phyloP scores from a whole-genome alignment of 1,284 basidiomycete species.

The Malassezia brasiliensis region DNA sequence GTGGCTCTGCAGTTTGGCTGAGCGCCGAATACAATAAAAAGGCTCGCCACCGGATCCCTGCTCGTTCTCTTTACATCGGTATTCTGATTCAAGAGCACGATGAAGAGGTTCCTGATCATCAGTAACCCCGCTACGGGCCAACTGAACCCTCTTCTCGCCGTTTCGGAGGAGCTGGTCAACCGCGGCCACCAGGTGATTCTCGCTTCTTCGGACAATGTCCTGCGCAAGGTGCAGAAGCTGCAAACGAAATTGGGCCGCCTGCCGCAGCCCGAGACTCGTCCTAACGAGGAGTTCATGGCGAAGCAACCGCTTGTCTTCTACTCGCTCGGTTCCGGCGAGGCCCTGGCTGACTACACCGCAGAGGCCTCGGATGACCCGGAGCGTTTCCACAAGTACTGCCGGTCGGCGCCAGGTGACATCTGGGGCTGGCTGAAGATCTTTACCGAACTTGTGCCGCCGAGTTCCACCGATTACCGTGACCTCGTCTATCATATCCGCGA shows the following conservation, averaged over 20 bases:
- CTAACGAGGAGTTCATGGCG: background rate
- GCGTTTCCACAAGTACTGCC: slow-evolving; percentile 14
- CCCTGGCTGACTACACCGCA: slow-evolving; percentile 21
- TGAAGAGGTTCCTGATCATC: slow-evolving; percentile 19
- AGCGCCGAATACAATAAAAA: background rate
- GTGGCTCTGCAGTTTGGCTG: no score
- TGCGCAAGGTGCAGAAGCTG: slow-evolving; percentile 7
- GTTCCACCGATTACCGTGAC: slow-evolving; percentile 17
- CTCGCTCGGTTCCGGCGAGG: slow-evolving; percentile 14
- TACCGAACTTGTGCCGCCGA: slow-evolving; percentile 16
- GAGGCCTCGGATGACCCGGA: slow-evolving; percentile 12
- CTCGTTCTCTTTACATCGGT: no score
- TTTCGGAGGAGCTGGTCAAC: slow-evolving; percentile 18
- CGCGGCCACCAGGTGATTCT: slow-evolving; percentile 20
- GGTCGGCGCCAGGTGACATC: slow-evolving; percentile 20
- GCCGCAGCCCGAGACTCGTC: slow-evolving; percentile 4
- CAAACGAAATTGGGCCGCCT: slow-evolving; percentile 4
- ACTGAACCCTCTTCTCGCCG: slow-evolving; percentile 20
- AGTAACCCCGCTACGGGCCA: slow-evolving; percentile 23
- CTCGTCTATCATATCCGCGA: slow-evolving; percentile 22
- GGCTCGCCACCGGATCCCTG: background rate
- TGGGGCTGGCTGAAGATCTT: slow-evolving; percentile 17
- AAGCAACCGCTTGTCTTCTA: slow-evolving; percentile 14
- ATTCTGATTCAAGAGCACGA: background rate
- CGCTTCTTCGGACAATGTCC: slow-evolving; percentile 9